These are phyloP conservation scores for Dothideomycetes sp. DNA, from an alignment of 2,329 filamentous ascomycete species.

Conservation along the genomic window DNA sequence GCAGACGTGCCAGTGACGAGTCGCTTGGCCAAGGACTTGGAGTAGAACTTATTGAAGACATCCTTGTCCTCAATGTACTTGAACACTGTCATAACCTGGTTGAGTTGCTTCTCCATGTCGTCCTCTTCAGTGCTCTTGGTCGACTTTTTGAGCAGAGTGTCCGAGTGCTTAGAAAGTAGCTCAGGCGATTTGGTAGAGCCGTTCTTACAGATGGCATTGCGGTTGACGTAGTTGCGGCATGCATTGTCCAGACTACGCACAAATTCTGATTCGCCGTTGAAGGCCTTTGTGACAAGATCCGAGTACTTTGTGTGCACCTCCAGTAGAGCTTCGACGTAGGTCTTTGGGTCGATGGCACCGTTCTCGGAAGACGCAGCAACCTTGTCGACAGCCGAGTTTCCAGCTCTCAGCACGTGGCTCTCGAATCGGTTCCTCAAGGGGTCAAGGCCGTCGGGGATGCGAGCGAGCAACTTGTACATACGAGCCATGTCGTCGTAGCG, in stretches of 20 bases:
- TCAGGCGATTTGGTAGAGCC: conserved; percentile 92
- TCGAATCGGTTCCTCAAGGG: conserved; percentile 82
- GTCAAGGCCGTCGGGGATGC: conserved; percentile 85
- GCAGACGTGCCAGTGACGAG: conserved; percentile 91
- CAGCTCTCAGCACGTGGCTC: conserved; percentile 82
- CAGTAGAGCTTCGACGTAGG: conserved; percentile 89
- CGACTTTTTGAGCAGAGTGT: conserved; percentile 84
- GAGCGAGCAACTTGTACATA: conserved; percentile 86
- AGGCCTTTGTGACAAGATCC: conserved; percentile 80
- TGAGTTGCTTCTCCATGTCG: conserved; percentile 78
- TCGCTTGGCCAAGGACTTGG: conserved; percentile 87
- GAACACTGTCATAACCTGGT: conserved; percentile 98
- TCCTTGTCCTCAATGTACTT: conserved; percentile 99
- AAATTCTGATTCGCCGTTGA: conserved; percentile 92
- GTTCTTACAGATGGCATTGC: conserved; percentile 90
- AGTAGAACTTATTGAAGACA: conserved; percentile 99
- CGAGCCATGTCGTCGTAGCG: conserved; percentile 89
- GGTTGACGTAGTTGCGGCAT: conserved; percentile 94
- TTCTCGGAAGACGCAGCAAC: conserved; percentile 71
- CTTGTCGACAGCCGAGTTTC: conserved; percentile 80
- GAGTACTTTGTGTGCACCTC: conserved; percentile 93
- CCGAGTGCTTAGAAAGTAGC: conserved; percentile 87
- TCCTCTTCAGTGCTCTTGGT: conserved; percentile 87
- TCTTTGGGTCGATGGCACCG: conserved; percentile 75
- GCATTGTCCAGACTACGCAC: conserved; percentile 93